Evolutionary conservation across 1,284 basidiomycete species (phyloP), one percentile per base, ranked within the genome.

Genomic region (Rugosomyces carneus): DNA sequence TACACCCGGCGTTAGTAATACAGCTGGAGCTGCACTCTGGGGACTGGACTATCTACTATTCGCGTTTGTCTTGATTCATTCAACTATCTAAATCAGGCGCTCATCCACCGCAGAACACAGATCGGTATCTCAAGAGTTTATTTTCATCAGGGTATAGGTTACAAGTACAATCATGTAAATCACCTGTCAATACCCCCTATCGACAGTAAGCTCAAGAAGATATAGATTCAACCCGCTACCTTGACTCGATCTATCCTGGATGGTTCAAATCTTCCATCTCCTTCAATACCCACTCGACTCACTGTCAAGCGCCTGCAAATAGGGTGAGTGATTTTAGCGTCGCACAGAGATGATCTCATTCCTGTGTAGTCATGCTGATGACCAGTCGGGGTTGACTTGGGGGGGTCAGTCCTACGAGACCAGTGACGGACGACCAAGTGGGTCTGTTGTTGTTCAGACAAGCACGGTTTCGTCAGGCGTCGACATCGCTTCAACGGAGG

Each of bases 21-120:
- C 78, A 0, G 84, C 77, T 8, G 84, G 83, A 27, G 80, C 81
- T 1, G 78, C 81, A 13, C 62, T 88, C 19, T 86, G 84, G 84
- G 68, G 72, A 1, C 64, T 84, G 47, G 82, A 86, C 57, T 84
- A 85, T 57, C 66, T 72, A 0, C 63, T 88, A 5, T 80, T 66
- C 49, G 71, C 71, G 60, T 72, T 50, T 31, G 69, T 54, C 44
- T 24, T 19, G 18, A 8, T 8, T 5, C n/a, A 5, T 31, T 18
- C 39, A 20, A 19, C 16, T 4, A 2, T 2, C 3, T 15, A n/a
- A 9, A 20, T 20, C 23, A 42, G 16, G 37, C 23, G n/a, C 29
- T 19, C 18, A 45, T 23, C 20, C 16, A 20, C 21, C n/a, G 16
- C 44, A 67, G 64, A 23, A 52, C 65, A 11, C 66, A 69, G 53